Evolutionary conservation across 108 stramenopile species (phyloP), one percentile per base, ranked within the genome.

Genomic region (Skeletonema grethae): DNA sequence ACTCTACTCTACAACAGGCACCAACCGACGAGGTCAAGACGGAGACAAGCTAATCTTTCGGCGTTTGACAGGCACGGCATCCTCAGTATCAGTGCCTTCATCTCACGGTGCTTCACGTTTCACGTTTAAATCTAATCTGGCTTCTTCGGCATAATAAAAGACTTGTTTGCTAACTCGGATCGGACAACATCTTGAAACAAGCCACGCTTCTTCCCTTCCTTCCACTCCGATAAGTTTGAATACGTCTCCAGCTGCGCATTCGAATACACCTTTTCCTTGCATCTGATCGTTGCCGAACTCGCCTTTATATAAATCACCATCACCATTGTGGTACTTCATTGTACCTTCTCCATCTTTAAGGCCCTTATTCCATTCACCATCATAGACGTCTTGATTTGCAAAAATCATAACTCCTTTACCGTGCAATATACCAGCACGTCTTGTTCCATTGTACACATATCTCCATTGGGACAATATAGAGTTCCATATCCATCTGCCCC

Each of bases 401-500:
- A 13, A 38, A 4, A 5, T 67, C 12, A 60, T 9, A 0, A 20
- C 13, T 60, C 41, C 57, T 22, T 65, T 63, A 4, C 86, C 86
- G 29, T 87, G 80, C 13, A 83, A 77, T 38, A 73, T 67, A 65
- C 83, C 85, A 35, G 81, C 67, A 18, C 7, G 58, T 41, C 80
- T 84, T 8, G 79, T 60, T 3, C 86, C 86, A 39, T 48, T 58
- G 3, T n/a, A 58, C n/a, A n/a, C n/a, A n/a, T n/a, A n/a, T n/a
- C n/a, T n/a, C n/a, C n/a, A n/a, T n/a, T n/a, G n/a, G n/a, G n/a
- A n/a, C n/a, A n/a, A n/a, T n/a, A n/a, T n/a, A n/a, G n/a, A 16
- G 38, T 75, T 5, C 79, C 80, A 22, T 79, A 38, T 43, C 73
- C 86, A 59, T 87, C 70, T n/a, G n/a, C n/a, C n/a, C 86, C 80